phyloP scores from a whole-genome alignment of 495 filamentous ascomycete species.

The Evansstolkia leycettana region DNA sequence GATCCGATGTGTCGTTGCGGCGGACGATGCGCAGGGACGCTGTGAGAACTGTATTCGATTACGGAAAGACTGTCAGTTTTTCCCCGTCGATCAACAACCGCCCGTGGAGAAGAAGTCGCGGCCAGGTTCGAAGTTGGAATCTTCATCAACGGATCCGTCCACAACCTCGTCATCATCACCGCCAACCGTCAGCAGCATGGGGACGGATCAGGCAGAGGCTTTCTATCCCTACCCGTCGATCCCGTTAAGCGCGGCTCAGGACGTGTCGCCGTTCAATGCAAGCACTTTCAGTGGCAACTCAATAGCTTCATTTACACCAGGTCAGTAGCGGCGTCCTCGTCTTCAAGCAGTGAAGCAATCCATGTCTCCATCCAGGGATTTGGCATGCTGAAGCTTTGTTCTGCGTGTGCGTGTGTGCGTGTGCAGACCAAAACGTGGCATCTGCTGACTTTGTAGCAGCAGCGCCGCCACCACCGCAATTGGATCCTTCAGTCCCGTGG shows the following conservation, averaged over 20 bases:
- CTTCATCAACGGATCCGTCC: conserved; percentile 28
- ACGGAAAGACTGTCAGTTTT: conserved; percentile 93
- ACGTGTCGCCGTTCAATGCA: conserved; percentile 23
- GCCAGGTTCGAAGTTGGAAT: conserved; percentile 30
- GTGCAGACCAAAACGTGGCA: conserved; percentile 18
- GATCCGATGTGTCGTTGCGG: conserved; percentile 78
- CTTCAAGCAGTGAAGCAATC: neutral
- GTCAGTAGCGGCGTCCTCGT: conserved; percentile 7
- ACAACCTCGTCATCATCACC: conserved; percentile 33
- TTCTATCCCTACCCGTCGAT: conserved; percentile 32
- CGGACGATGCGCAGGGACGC: conserved; percentile 66
- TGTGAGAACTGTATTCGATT: conserved; percentile 94
- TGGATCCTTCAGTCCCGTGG: conserved; percentile 26
- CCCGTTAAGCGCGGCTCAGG: conserved; percentile 23
- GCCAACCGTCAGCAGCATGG: conserved; percentile 13
- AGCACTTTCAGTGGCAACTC: conserved; percentile 18
- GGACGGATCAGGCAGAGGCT: conserved; percentile 22
- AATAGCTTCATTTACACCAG: conserved; percentile 23
- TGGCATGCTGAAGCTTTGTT: conserved; percentile 1
- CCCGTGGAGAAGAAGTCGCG: conserved; percentile 41
- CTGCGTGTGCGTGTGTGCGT: too few species aligned
- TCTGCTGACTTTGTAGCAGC: conserved; percentile 18
- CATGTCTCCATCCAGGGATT: neutral
- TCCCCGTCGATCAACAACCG: conserved; percentile 78
- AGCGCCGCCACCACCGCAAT: conserved; percentile 14